These are phyloP conservation scores for Penicillium sp. DNA, from an alignment of 2,329 filamentous ascomycete species.

Conservation along the genomic window DNA sequence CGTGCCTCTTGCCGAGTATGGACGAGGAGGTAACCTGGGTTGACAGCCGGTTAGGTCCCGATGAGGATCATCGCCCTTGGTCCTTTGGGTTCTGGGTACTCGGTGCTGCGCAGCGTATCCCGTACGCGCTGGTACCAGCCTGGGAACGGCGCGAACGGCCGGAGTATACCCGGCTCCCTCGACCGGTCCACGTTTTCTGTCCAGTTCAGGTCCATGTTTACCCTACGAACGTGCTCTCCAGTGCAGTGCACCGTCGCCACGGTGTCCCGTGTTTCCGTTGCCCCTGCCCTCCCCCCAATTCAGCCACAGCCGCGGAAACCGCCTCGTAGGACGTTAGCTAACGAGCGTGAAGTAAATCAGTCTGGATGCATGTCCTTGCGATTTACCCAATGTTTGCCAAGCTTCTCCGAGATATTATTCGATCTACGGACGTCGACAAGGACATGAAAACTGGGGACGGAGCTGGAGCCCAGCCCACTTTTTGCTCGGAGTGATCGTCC, in stretches of 20 bases:
- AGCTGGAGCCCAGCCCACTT: conserved; percentile 4
- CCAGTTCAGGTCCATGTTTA: conserved; percentile 1
- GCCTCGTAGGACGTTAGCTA: neutral
- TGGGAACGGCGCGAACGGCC: neutral
- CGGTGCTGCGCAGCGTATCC: neutral
- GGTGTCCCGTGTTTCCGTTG: neutral
- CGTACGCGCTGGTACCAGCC: neutral
- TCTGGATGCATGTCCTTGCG: no score
- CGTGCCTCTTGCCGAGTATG: neutral
- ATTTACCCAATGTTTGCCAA: neutral
- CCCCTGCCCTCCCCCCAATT: neutral
- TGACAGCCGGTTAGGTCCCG: neutral
- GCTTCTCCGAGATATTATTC: conserved; percentile 1
- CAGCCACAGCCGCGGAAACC: conserved; percentile 20
- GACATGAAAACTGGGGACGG: conserved; percentile 20
- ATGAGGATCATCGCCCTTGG: neutral
- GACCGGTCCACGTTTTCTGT: conserved; percentile 2
- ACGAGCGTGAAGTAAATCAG: no score
- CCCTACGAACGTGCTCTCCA: neutral
- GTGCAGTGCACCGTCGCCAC: neutral
- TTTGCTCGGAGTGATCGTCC: conserved; percentile 18
- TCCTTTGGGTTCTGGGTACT: neutral
- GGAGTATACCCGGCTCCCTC: conserved; percentile 15
- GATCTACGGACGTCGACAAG: conserved; percentile 1
- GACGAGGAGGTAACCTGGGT: neutral